Base-by-base conservation (phyloP, 2,329 filamentous ascomycete genomes). In the Clonostachys byssicola region DNA sequence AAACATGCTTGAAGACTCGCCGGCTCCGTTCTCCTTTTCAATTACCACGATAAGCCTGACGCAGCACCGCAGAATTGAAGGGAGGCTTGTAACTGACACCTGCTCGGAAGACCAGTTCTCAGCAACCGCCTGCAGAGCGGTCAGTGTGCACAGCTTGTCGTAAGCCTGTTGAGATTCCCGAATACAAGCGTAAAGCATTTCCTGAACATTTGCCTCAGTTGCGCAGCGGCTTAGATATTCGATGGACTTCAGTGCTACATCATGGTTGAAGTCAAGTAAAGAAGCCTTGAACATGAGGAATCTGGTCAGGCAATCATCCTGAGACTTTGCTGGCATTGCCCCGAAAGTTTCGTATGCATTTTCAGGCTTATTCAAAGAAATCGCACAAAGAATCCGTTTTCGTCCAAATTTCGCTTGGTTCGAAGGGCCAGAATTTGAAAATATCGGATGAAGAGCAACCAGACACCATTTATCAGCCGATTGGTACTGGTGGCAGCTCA, bases 281-380 rank as follows among this genome's bases (percentile, higher is more conserved):
- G 86, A 81, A 16, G 85, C 72, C 58, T 88, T 90, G 64, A 89
- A 95, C 67, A 88, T 80, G 23, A 95, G 63, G 58, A 89, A 94
- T 35, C 79, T 74, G 4, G 87, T 89, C 56, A 85, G 73, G 1
- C 82, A 75, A 10, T 88, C 83, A 42, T 80, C 72, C 51, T 75
- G 78, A 16, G 75, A 75, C 0, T 65, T 55, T 14, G 80, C 70
- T 1, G 84, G 67, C 76, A 94, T 86, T 2, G 72, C 63, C 17
- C 71, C 65, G 52, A 86, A 84, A 1, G 77, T 44, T 4, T 50
- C 46, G 8, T 47, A 46, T 3, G 60, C 63, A 12, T 53, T 47
- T 12, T 61, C 56, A 6, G 49, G 36, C 36, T 65, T 52, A 30
- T 54, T 54, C 12, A 54, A 73, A 34, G 78, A 74, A 10, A 94